These are phyloP conservation scores for Epichloe gansuensis DNA, from an alignment of 2,329 filamentous ascomycete genomes.

Conservation along the genomic window DNA sequence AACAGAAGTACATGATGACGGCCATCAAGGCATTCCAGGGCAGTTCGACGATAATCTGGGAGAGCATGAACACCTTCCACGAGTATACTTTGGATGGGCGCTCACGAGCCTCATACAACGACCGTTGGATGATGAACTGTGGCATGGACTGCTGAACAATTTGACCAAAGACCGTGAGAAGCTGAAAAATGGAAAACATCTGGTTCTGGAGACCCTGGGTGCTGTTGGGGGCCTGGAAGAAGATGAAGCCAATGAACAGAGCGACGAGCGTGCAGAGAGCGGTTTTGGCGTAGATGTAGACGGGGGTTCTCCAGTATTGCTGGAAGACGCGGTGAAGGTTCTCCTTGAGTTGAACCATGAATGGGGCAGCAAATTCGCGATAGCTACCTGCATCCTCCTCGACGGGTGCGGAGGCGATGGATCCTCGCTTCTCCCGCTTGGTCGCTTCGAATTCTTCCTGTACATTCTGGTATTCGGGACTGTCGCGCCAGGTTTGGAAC, in stretches of 20 bases:
- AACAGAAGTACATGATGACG: slow-evolving; percentile 64
- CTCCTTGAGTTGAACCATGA: slow-evolving; percentile 51
- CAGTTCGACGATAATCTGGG: slow-evolving; percentile 72
- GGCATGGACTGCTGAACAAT: slow-evolving; percentile 74
- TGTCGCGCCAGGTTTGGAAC: slow-evolving; percentile 48
- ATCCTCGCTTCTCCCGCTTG: slow-evolving; percentile 32
- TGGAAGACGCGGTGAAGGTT: slow-evolving; percentile 68
- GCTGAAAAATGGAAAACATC: slow-evolving; percentile 76
- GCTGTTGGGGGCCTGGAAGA: slow-evolving; percentile 58
- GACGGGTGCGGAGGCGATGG: slow-evolving; percentile 4
- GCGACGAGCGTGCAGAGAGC: slow-evolving; percentile 50
- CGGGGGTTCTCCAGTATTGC: slow-evolving; percentile 83
- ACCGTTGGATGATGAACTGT: slow-evolving; percentile 69
- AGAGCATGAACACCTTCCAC: slow-evolving; percentile 76
- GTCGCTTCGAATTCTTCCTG: slow-evolving; percentile 45
- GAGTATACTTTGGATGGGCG: slow-evolving; percentile 73
- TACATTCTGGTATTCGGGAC: slow-evolving; percentile 41
- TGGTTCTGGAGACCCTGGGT: slow-evolving; percentile 75
- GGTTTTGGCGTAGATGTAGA: slow-evolving; percentile 77
- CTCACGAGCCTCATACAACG: slow-evolving; percentile 75
- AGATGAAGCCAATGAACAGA: slow-evolving; percentile 73
- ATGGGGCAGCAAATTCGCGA: slow-evolving; percentile 71
- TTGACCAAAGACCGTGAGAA: slow-evolving; percentile 70
- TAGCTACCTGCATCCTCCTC: slow-evolving; percentile 28
- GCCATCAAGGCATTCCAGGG: slow-evolving; percentile 72